Base-by-base conservation (phyloP, 139 green algal species). In the Chlorella ohadii region DNA sequence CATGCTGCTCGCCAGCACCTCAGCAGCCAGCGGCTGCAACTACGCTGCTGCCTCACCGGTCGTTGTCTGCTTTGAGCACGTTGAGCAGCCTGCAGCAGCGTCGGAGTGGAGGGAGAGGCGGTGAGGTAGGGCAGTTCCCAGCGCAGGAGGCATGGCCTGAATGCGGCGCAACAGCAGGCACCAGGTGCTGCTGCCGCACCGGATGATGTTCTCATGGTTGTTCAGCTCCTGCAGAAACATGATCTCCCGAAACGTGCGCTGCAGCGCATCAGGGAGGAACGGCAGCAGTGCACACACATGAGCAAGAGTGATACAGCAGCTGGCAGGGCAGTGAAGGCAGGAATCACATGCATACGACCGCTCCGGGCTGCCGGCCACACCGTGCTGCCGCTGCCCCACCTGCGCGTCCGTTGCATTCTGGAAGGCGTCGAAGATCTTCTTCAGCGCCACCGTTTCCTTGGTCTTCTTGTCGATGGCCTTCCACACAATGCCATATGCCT, bases 341-440 rank as follows among this genome's bases (percentile, higher is more conserved):
- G n/a, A n/a, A n/a, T n/a, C n/a, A n/a, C n/a, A n/a, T n/a, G n/a
- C n/a, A n/a, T n/a, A n/a, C n/a, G n/a, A n/a, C n/a, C n/a, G n/a
- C n/a, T n/a, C n/a, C n/a, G n/a, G n/a, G n/a, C n/a, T n/a, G n/a
- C n/a, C n/a, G n/a, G n/a, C n/a, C n/a, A n/a, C n/a, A n/a, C n/a
- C n/a, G n/a, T n/a, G 25, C 47, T 0, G 44, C 72, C 28, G 33
- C n/a, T 28, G 36, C 38, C 36, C 23, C 25, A 98, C 96, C 93
- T 99, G 96, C 15, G 96, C 96, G 85, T 99, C 96, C 31, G 96
- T 99, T 57, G 95, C 92, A 67, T 99, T 99, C 81, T 99, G 97
- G 84, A 99, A 99, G 0, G 97, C 97, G 79, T 99, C 97, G 79
- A 99, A 99, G 33, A 99, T 99, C 84, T 99, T 99, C 85, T 99